phyloP scores from a whole-genome alignment of 441 rosid genomes.

The Macaranga tanarius region DNA sequence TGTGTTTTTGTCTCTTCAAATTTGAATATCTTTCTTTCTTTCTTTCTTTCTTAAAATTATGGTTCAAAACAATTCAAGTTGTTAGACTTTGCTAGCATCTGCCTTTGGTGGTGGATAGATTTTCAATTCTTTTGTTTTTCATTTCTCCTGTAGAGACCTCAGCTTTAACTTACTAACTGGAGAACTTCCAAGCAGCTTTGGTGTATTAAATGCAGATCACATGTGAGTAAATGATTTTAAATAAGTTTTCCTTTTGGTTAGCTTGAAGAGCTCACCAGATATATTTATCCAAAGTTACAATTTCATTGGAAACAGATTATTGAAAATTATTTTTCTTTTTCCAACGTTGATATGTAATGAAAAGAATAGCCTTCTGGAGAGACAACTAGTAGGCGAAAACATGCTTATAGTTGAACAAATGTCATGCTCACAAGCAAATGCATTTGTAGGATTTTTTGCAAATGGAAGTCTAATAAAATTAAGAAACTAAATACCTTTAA shows the following conservation, averaged over 20 bases:
- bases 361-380: not conserved
- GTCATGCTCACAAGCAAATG: no score
- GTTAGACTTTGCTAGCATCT: no score
- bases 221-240: slow-evolving; percentile 34
- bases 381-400: not conserved
- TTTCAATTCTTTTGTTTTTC: not conserved
- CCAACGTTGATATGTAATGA: not conserved
- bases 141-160: slow-evolving; percentile 50
- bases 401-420: not conserved
- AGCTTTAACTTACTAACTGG: slow-evolving; percentile 68
- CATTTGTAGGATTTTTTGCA: no score
- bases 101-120: not conserved
- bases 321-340: not conserved
- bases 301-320: not conserved
- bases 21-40: not conserved
- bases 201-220: slow-evolving; percentile 21
- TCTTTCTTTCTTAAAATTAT: not conserved
- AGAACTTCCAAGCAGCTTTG: slow-evolving; percentile 37
- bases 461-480: no score
- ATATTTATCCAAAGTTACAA: no score
- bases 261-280: no score
- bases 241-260: not conserved
- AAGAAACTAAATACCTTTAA: no score
- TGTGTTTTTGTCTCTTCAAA: not conserved
- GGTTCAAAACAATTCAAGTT: no score